Evolutionary conservation across 345 rosid genomes (phyloP).

Genomic region (Atalantia buxifolia): DNA sequence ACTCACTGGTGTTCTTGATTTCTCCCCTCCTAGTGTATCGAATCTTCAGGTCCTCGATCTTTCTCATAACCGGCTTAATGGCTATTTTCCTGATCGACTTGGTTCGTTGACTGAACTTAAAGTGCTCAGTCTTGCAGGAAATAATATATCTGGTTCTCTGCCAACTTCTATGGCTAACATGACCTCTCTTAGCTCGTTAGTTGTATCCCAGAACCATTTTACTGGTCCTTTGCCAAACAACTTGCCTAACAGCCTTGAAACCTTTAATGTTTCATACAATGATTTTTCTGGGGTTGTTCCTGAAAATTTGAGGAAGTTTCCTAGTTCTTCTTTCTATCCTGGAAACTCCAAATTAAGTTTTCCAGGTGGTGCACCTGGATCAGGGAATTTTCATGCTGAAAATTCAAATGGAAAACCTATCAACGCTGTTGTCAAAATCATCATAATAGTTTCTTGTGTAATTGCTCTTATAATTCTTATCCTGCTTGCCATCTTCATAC

Average conservation of each 20-base stretch:
- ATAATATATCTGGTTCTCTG: constrained; percentile 80
- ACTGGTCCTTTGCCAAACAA: constrained; percentile 76
- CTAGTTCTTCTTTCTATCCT: constrained; percentile 77
- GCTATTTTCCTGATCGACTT: constrained; percentile 66
- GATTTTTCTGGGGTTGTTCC: constrained; percentile 91
- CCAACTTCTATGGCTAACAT: constrained; percentile 74
- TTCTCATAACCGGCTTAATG: constrained; percentile 69
- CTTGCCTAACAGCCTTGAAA: constrained; percentile 51
- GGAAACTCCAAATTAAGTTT: constrained; percentile 63
- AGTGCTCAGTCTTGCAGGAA: constrained; percentile 71
- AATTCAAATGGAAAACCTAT: constrained; percentile 48
- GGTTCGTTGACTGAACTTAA: constrained; percentile 66
- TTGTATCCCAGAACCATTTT: constrained; percentile 76
- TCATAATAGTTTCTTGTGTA: constrained; percentile 70
- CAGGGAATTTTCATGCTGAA: constrained; percentile 35
- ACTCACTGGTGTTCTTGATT: constrained; percentile 53
- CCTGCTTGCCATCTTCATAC: constrained; percentile 68
- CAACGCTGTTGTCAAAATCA: constrained; percentile 55
- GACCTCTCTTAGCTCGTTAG: constrained; percentile 60
- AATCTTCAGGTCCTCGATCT: constrained; percentile 70
- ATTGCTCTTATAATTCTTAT: constrained; percentile 64
- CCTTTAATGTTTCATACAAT: constrained; percentile 77
- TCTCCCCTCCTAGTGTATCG: constrained; percentile 46
- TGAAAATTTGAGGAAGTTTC: constrained; percentile 72
- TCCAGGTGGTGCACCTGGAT: constrained; percentile 50